These are phyloP conservation scores for Pseudogymnoascus sp. DNA, from an alignment of 2,329 filamentous ascomycete species.

Conservation along the genomic window DNA sequence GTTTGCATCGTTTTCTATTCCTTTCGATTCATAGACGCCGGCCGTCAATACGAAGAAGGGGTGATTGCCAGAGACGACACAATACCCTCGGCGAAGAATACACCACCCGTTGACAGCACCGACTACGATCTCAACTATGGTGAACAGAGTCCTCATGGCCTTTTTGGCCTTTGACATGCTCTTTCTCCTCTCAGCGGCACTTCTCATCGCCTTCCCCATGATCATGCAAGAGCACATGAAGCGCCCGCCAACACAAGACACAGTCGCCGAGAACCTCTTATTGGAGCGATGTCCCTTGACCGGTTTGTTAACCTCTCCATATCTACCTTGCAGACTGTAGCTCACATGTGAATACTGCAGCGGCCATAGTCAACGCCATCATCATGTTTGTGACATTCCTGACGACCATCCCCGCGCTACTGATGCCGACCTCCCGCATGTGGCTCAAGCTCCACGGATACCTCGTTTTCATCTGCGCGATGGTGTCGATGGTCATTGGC, in stretches of 20 bases:
- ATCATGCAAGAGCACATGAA: constrained; percentile 38
- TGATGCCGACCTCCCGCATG: constrained; percentile 55
- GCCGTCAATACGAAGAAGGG: background rate
- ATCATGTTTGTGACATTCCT: constrained; percentile 66
- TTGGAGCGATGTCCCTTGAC: constrained; percentile 45
- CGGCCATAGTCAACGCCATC: constrained; percentile 64
- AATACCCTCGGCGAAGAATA: background rate
- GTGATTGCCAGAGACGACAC: background rate
- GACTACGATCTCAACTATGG: constrained; percentile 28
- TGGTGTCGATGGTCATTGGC: constrained; percentile 61
- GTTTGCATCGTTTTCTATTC: background rate
- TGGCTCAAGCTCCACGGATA: constrained; percentile 66
- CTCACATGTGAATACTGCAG: constrained; percentile 30
- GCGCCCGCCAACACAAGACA: constrained; percentile 37
- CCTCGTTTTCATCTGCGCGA: constrained; percentile 51
- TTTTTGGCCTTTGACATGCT: constrained; percentile 45
- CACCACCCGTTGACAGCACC: background rate
- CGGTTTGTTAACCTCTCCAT: constrained; percentile 33
- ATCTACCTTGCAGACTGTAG: background rate
- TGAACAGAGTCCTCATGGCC: constrained; percentile 45
- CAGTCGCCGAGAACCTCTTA: constrained; percentile 44
- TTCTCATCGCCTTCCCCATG: constrained; percentile 47
- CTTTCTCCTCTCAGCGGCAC: constrained; percentile 43
- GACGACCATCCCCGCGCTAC: constrained; percentile 62
- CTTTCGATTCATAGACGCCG: background rate